These are phyloP conservation scores for Phytophthora quininea DNA, from an alignment of 352 stramenopile species.

Conservation along the genomic window DNA sequence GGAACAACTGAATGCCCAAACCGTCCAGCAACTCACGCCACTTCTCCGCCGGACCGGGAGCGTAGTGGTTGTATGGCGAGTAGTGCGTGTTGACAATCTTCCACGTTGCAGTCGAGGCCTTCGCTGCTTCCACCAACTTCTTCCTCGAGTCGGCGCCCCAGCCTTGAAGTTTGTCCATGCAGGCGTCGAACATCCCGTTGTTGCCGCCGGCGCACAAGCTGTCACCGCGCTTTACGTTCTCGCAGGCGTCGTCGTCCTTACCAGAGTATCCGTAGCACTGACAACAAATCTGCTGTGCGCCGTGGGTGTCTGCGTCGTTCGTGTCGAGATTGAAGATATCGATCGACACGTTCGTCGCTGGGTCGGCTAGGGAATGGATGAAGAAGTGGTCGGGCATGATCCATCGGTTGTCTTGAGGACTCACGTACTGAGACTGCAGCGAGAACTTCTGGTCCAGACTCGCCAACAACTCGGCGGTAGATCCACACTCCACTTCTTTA, in stretches of 20 bases:
- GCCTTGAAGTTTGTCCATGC: conserved; percentile 62
- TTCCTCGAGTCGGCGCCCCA: conserved; percentile 68
- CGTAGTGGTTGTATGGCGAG: conserved; percentile 81
- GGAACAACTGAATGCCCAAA: conserved; percentile 64
- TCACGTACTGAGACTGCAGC: conserved; percentile 81
- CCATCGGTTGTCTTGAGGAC: conserved; percentile 82
- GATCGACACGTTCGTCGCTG: conserved; percentile 64
- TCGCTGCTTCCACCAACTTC: conserved; percentile 56
- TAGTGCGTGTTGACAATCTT: conserved; percentile 90
- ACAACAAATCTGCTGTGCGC: conserved; percentile 75
- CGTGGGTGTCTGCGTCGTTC: conserved; percentile 73
- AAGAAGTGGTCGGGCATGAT: conserved; percentile 86
- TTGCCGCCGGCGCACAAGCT: conserved; percentile 57
- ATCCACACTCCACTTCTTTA: conserved; percentile 49
- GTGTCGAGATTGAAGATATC: conserved; percentile 90
- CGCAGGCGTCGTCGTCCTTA: conserved; percentile 56
- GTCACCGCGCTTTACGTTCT: conserved; percentile 58
- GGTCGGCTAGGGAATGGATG: conserved; percentile 68
- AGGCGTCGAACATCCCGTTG: conserved; percentile 70
- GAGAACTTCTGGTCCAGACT: conserved; percentile 71
- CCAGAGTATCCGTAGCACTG: conserved; percentile 82
- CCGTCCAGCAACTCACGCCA: conserved; percentile 65
- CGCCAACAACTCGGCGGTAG: conserved; percentile 46
- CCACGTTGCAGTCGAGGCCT: conserved; percentile 73
- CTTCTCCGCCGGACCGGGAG: conserved; percentile 45